Percentiles rank a stretch among this genome's conserved stretches.
Evolutionary conservation across 768 basidiomycete genomes (phyloP).

Genomic region (Russula abietina): DNA sequence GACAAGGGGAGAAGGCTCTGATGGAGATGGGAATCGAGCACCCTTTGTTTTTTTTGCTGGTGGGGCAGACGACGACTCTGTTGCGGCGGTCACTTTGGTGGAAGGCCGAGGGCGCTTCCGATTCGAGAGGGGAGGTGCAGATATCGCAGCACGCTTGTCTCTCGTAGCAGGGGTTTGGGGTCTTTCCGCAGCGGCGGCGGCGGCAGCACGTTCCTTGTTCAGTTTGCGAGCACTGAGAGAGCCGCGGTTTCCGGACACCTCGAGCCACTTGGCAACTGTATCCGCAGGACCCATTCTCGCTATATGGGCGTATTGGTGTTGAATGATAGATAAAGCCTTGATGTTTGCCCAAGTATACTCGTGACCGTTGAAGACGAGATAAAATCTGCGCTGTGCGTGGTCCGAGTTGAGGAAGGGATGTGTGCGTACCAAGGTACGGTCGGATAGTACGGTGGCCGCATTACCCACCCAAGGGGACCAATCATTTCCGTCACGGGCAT

Average conservation of each 20-base stretch:
- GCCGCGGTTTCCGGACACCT: slow-evolving; percentile 5
- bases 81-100: neutral
- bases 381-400: slow-evolving; percentile 20
- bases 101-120: slow-evolving; percentile 4
- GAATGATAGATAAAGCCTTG: slow-evolving; percentile 12
- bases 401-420: slow-evolving; percentile 18
- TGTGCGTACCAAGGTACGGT: slow-evolving; percentile 2
- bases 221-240: neutral
- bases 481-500: slow-evolving; percentile 9
- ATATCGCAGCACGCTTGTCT: neutral
- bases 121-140: neutral
- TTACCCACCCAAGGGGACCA: slow-evolving; percentile 20
- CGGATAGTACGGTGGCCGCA: neutral
- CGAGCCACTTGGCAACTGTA: slow-evolving; percentile 18
- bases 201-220: neutral
- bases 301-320: neutral
- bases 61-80: slow-evolving; percentile 8
- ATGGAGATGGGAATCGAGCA: neutral
- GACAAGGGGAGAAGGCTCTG: neutral
- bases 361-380: slow-evolving; percentile 13
- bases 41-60: slow-evolving; percentile 5
- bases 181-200: neutral
- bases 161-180: neutral
- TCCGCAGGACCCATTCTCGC: slow-evolving; percentile 12
- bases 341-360: slow-evolving; percentile 16